Base-by-base conservation (phyloP, 2,329 filamentous ascomycete genomes). In the Colletotrichum zoysiae region DNA sequence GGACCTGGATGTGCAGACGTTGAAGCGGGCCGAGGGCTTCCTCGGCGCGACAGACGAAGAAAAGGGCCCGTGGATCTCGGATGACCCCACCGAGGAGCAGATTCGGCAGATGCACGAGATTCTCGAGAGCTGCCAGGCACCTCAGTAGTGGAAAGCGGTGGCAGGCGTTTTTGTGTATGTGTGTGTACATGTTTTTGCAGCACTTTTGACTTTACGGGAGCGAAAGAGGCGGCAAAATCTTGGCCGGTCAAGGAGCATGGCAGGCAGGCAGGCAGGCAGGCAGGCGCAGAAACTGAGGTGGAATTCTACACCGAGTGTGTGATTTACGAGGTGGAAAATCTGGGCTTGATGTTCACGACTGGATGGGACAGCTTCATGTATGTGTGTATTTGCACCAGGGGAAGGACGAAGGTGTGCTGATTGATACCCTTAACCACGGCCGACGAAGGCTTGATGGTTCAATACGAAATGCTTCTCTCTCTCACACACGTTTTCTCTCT, bases 1-100 rank as follows among this genome's bases (percentile, higher is more conserved):
- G 8, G 96, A 98, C 79, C 87, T 99, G 56, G 96, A 98, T 78
- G 90, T 98, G 62, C 92, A 96, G 84, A 98, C 95, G 2, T 82
- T 98, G 79, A 92, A 93, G 81, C 90, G 95, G 42, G 94, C 95
- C n/a, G 90, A 97, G 76, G 95, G 92, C 38, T 91, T 98, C 78
- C 91, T 91, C 76, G 87, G 87, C 73, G 92, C 95, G 6, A 95
- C 92, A 0, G 90, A 93, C 0, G 94, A 95, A 76, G 95, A 98
- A 86, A 95, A 94, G 81, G 95, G 95, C 1, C 88, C 91, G 9
- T 97, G 94, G 93, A 82, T 95, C 68, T 90, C 90, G 0, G 91
- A 95, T 74, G 92, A 94, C 78, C 88, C 91, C 4, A 89, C 87
- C 2, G 85, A 88, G 67, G 87, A 89, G 70, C 87, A 92, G 78